Base-by-base conservation (phyloP, 129 eudicot species). In the Chrysanthemum makinoi region DNA sequence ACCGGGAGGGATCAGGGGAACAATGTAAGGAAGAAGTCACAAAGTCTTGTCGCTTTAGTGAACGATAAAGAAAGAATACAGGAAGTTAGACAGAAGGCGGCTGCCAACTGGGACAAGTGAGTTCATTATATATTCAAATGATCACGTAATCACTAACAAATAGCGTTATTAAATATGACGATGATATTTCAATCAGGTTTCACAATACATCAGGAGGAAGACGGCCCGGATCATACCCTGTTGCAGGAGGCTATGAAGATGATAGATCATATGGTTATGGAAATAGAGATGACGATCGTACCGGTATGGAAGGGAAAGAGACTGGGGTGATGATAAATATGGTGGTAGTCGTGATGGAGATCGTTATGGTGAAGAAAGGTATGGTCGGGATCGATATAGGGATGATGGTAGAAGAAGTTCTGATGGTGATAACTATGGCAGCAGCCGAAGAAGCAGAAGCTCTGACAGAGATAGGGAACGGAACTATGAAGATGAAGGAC, bases 11-110 rank as follows among this genome's bases (percentile, higher is more conserved):
- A 95, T 83, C 99, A 95, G 78, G 99, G 99, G 69, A 86, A 66
- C 87, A 88, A 95, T 66, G 96, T 95, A 53, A 65, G 99, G 79
- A 90, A 87, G 80, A 95, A 95, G 76, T 90, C 99, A 59, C 99
- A 90, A 85, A 83, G 83, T 77, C 89, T 95, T 77, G 89, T 88
- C 55, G 84, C 81, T 68, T 79, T 95, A 53, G 97, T 86, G 50
- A 95, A 90, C 66, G 97, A 95, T 77, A 95, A 95, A 74, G 97
- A 95, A 50, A 86, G 83, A 66, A 79, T 95, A 79, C 91, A 81
- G 80, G 99, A 95, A 84, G 97, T 83, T 68, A 81, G 99, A 17
- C 86, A 90, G 78, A 95, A 95, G 81, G 99, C 99, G 77, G 91
- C 99, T 64, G 80, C 89, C 28, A 95, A 90, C 66, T 86, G 89